Conservation (phyloP, 2,329 filamentous ascomycete genomes). For the Colletotrichum sp. region DNA sequence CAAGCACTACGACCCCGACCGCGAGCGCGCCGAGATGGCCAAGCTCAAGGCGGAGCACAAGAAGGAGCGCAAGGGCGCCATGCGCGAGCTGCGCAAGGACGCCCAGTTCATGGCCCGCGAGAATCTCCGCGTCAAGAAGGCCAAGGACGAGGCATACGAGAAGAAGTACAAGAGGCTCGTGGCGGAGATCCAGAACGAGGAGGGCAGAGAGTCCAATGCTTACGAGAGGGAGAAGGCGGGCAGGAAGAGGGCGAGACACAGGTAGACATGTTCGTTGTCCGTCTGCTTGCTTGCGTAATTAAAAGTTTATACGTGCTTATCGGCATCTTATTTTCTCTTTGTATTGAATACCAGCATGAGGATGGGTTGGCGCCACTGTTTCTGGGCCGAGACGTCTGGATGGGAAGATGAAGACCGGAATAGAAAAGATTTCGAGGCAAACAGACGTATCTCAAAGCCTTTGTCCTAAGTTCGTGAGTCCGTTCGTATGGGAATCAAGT, state of each 20-base stretch:
- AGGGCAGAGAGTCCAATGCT: constrained; percentile 82
- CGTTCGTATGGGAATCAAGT: background rate
- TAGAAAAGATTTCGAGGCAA: background rate
- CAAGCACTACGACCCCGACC: constrained; percentile 97
- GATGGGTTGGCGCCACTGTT: background rate
- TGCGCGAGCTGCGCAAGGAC: constrained; percentile 94
- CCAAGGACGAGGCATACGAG: constrained; percentile 91
- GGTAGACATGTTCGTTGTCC: background rate
- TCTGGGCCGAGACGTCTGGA: background rate
- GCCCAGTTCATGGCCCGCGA: constrained; percentile 92
- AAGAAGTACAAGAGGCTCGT: constrained; percentile 93
- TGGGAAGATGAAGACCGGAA: background rate
- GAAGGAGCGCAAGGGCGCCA: constrained; percentile 91
- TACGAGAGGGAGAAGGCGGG: constrained; percentile 87
- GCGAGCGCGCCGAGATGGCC: constrained; percentile 82
- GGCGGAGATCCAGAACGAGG: constrained; percentile 94
- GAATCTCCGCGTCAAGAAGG: constrained; percentile 90
- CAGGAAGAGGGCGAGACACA: constrained; percentile 66
- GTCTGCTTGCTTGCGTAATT: background rate
- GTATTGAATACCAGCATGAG: constrained; percentile 15
- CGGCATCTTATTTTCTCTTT: constrained; percentile 9
- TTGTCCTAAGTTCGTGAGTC: background rate
- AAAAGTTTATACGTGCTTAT: constrained; percentile 7
- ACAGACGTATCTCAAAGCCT: background rate
- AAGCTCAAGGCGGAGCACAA: constrained; percentile 92